Evolutionary conservation across 345 rosid genomes (phyloP).

Genomic region (Eucalyptus tenuipes): DNA sequence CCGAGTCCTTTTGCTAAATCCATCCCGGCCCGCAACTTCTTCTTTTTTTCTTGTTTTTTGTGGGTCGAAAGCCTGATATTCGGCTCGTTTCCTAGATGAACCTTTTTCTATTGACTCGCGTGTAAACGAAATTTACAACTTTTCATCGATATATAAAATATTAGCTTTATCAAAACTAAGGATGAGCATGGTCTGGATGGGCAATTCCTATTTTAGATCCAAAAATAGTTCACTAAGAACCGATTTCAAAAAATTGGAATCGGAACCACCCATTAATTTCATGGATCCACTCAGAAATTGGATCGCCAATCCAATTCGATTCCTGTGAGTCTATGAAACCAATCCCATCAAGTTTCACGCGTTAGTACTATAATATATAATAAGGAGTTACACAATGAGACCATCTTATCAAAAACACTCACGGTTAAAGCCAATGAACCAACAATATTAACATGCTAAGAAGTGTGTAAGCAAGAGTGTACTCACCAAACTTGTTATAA

Average conservation of each 20-base stretch:
- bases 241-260: accelerated
- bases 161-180: background rate
- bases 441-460: no score
- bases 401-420: no score
- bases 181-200: no score
- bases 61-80: background rate
- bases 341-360: no score
- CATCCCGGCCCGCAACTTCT: background rate
- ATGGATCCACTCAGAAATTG: accelerated
- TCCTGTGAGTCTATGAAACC: no score
- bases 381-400: no score
- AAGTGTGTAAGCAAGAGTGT: no score
- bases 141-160: background rate
- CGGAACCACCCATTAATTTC: accelerated
- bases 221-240: no score
- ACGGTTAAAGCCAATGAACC: accelerated
- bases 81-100: background rate
- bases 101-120: background rate
- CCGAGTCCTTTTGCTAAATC: background rate
- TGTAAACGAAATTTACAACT: background rate
- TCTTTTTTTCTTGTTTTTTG: no score
- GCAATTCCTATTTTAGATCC: no score
- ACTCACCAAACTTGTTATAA: no score
- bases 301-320: accelerated
- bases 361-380: accelerated